These are phyloP conservation scores for Dalbergia cochinchinensis DNA, from an alignment of 306 rosid genomes.

Conservation along the genomic window DNA sequence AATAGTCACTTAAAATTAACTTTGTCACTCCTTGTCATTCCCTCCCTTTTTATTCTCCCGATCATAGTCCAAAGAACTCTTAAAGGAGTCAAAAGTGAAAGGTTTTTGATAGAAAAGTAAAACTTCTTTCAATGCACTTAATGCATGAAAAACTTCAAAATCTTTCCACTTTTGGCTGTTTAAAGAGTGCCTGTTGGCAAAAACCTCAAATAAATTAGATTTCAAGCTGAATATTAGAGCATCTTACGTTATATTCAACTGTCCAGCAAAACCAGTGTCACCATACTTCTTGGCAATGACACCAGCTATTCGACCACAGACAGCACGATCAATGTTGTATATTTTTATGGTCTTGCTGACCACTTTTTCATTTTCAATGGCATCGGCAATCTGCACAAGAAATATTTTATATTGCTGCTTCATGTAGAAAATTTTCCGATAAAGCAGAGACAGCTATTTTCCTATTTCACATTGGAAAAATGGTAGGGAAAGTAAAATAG, in stretches of 20 bases:
- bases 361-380: conserved; percentile 83
- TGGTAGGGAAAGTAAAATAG: background rate
- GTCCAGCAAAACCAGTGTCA: conserved; percentile 98
- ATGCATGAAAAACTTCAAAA: no score
- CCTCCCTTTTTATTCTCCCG: no score
- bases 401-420: conserved; percentile 24
- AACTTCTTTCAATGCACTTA: no score
- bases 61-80: no score
- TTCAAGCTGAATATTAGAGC: conserved; percentile 29
- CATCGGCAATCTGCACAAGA: conserved; percentile 79
- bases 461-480: background rate
- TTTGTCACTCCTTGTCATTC: no score
- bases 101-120: no score
- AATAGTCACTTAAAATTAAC: no score
- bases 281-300: conserved; percentile 94
- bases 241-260: conserved; percentile 88
- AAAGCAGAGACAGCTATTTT: conserved; percentile 17
- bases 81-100: no score
- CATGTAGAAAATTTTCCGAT: conserved; percentile 20
- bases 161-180: no score
- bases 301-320: conserved; percentile 93
- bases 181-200: no score
- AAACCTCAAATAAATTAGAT: conserved; percentile 11
- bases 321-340: conserved; percentile 91
- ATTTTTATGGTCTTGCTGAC: conserved; percentile 73